Percentiles rank a stretch among this genome's conserved stretches.
Conservation (phyloP, 1,139 yeast species). For the Komagataea norvegica region DNA sequence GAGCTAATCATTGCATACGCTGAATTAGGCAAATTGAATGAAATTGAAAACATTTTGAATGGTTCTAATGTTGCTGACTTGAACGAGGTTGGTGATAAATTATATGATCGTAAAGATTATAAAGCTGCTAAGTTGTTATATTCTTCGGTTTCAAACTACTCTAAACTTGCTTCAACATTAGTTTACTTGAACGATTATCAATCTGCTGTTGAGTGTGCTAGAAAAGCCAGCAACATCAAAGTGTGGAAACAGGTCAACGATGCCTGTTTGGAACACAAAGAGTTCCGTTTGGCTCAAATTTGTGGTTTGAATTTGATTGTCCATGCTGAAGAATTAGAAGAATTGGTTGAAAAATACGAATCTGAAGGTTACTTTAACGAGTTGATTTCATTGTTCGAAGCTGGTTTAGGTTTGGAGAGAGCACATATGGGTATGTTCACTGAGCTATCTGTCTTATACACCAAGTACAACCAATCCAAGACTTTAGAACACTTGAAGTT, state of each 20-base stretch:
- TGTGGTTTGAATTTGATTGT: slow-evolving; percentile 96
- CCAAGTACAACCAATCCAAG: slow-evolving; percentile 85
- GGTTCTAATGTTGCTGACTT: slow-evolving; percentile 92
- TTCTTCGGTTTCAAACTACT: slow-evolving; percentile 85
- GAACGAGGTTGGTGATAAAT: slow-evolving; percentile 87
- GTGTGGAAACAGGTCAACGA: slow-evolving; percentile 98
- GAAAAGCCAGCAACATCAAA: slow-evolving; percentile 89
- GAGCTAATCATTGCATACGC: slow-evolving; percentile 88
- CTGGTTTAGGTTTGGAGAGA: slow-evolving; percentile 93
- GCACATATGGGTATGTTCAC: slow-evolving; percentile 99
- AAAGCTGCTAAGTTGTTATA: slow-evolving; percentile 90
- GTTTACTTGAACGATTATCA: slow-evolving; percentile 91
- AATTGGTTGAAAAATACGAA: slow-evolving; percentile 83
- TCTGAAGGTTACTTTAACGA: slow-evolving; percentile 88
- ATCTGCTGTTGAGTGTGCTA: slow-evolving; percentile 97
- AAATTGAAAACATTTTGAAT: slow-evolving; percentile 78
- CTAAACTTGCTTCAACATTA: slow-evolving; percentile 91
- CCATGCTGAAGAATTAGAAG: slow-evolving; percentile 96
- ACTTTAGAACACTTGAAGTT: slow-evolving; percentile 95
- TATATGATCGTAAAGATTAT: slow-evolving; percentile 77
- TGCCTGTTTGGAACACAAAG: slow-evolving; percentile 94
- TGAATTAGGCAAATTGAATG: slow-evolving; percentile 64
- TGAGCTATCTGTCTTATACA: slow-evolving; percentile 84
- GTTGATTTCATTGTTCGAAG: slow-evolving; percentile 86
- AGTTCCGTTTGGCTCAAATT: slow-evolving; percentile 94